Evolutionary conservation across 371 early-diverging fungal genomes (phyloP), one percentile per base, ranked within the genome.

Genomic region (Mortierella polycephala): DNA sequence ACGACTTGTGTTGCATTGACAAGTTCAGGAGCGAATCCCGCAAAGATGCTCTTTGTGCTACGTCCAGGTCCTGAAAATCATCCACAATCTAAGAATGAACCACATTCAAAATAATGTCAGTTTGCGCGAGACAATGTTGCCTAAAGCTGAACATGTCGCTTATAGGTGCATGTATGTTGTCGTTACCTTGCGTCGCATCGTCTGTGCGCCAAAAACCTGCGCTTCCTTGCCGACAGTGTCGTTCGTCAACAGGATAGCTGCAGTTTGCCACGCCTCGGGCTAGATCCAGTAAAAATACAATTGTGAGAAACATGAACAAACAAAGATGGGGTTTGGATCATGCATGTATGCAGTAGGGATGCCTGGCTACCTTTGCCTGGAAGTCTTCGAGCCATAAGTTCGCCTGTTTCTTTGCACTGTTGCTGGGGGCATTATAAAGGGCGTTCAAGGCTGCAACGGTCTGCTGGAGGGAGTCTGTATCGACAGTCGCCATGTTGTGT

Each of bases 281-380:
- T 96, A 75, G n/a, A 57, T 46, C 30, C 37, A 53, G 16, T 23
- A 30, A 21, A 56, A 14, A 13, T 44, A 6, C 30, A 16, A 60
- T 44, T 21, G 54, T 23, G 8, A 20, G 21, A 44, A 52, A 52
- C 1, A 44, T 42, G 21, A 16, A 45, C 20, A 44, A 46, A 56
- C 5, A 51, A 23, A n/a, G n/a, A n/a, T n/a, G n/a, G n/a, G n/a
- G n/a, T n/a, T n/a, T n/a, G n/a, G n/a, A n/a, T n/a, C n/a, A n/a
- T n/a, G n/a, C n/a, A n/a, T n/a, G n/a, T n/a, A n/a, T n/a, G n/a
- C n/a, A n/a, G n/a, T n/a, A n/a, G n/a, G n/a, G n/a, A n/a, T n/a
- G n/a, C n/a, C n/a, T n/a, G n/a, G n/a, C n/a, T n/a, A 95, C 96
- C 86, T 92, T 93, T 75, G 93, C 92, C 82, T 97, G 97, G 81